phyloP scores from a whole-genome alignment of 1,139 yeast genomes.

The Trichomonascaceae sp. region DNA sequence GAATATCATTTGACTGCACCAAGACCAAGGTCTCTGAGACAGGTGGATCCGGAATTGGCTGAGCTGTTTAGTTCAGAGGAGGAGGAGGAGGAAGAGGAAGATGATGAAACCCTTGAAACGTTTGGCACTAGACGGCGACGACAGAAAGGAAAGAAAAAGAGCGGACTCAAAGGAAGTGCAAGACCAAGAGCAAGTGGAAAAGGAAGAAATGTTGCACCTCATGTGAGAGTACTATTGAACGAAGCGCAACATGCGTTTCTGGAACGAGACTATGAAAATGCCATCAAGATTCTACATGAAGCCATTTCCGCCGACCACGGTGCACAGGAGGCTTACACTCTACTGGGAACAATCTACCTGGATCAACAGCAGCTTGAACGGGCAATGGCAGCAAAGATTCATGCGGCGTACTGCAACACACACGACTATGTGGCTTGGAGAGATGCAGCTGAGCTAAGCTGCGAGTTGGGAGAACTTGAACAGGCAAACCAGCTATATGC shows the following conservation, averaged over 20 bases:
- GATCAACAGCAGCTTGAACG: constrained; percentile 52
- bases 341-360: constrained; percentile 73
- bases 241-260: constrained; percentile 6
- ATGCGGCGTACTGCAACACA: constrained; percentile 74
- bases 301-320: constrained; percentile 67
- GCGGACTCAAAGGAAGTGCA: too few relatives aligned
- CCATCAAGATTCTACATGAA: constrained; percentile 53
- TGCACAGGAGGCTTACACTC: constrained; percentile 71
- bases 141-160: too few relatives aligned
- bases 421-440: constrained; percentile 77
- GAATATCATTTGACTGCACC: background rate
- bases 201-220: constrained; percentile 3
- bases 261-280: constrained; percentile 20
- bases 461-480: constrained; percentile 54
- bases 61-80: too few relatives aligned
- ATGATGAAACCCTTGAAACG: too few relatives aligned
- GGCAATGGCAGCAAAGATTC: constrained; percentile 70
- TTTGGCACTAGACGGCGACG: too few relatives aligned
- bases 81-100: too few relatives aligned
- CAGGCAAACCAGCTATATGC: constrained; percentile 74
- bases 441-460: constrained; percentile 64
- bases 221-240: constrained; percentile 2
- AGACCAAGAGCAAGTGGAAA: too few relatives aligned
- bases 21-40: too few relatives aligned
- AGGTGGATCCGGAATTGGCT: too few relatives aligned